Conservation (phyloP, 805 yeast species). For the Candida argentea region DNA sequence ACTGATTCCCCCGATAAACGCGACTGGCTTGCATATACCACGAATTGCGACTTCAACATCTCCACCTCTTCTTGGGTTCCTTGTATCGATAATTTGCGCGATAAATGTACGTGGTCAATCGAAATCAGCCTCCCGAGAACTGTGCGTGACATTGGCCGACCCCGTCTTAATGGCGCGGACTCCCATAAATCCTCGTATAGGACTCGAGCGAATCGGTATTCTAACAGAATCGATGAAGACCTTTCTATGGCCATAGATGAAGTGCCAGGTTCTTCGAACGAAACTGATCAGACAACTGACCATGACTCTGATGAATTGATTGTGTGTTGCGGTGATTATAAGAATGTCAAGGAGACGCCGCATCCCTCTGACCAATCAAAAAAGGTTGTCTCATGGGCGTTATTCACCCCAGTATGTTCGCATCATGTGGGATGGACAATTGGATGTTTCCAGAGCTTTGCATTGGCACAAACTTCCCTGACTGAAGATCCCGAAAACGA, state of each 20-base stretch:
- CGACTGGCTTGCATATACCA: conserved; percentile 80
- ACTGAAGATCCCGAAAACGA: conserved; percentile 21
- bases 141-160: conserved; percentile 55
- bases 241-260: conserved; percentile 3
- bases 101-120: conserved; percentile 84
- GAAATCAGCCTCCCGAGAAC: conserved; percentile 81
- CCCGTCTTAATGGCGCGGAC: conserved; percentile 30
- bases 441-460: conserved; percentile 70
- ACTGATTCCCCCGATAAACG: conserved; percentile 40
- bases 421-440: conserved; percentile 94
- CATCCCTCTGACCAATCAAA: conserved; percentile 69
- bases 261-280: conserved; percentile 11
- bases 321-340: conserved; percentile 64
- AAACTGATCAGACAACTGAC: conserved; percentile 33
- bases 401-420: conserved; percentile 80
- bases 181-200: conserved; percentile 1
- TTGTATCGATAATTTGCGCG: conserved; percentile 82
- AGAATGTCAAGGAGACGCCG: conserved; percentile 56
- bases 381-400: conserved; percentile 62
- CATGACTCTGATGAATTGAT: conserved; percentile 44
- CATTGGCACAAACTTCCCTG: conserved; percentile 31
- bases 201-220: conserved; percentile 8
- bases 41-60: conserved; percentile 65
- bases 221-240: no score
- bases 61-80: conserved; percentile 98